A percentile compares a stretch with the other conserved stretches of the same genome.
Evolutionary conservation across 345 rosid species (phyloP).

Genomic region (Microthlaspi erraticum): DNA sequence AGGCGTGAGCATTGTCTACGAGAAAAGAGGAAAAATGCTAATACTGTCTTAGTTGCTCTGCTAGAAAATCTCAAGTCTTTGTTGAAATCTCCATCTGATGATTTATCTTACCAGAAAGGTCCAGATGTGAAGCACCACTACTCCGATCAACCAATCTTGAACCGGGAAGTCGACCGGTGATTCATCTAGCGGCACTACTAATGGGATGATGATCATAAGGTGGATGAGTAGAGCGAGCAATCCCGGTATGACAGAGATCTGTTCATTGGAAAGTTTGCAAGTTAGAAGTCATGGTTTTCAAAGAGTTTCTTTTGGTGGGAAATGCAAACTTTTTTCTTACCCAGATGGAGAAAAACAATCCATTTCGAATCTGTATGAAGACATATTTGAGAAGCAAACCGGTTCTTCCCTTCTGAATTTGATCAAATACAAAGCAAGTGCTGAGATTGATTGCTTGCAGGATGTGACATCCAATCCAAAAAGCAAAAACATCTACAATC

Average conservation of each 20-base stretch:
- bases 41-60: neutral
- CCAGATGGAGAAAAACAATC: slow-evolving; percentile 28
- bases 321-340: slow-evolving; percentile 21
- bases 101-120: slow-evolving; percentile 29
- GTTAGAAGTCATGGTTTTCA: neutral
- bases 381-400: slow-evolving; percentile 24
- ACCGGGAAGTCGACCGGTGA: slow-evolving; percentile 25
- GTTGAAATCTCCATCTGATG: neutral
- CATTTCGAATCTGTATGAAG: slow-evolving; percentile 3
- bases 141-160: slow-evolving; percentile 38
- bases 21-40: neutral
- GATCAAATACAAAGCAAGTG: slow-evolving; percentile 18
- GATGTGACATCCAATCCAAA: slow-evolving; percentile 24
- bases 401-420: slow-evolving; percentile 26
- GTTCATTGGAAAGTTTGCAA: slow-evolving; percentile 13
- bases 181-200: slow-evolving; percentile 26
- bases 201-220: slow-evolving; percentile 38
- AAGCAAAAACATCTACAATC: slow-evolving; percentile 25
- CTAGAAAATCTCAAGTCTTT: slow-evolving; percentile 1
- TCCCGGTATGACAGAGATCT: slow-evolving; percentile 34
- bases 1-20: slow-evolving; percentile 18
- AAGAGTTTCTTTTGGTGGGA: neutral
- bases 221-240: slow-evolving; percentile 28
- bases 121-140: slow-evolving; percentile 32
- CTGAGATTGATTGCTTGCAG: neutral